A percentile compares a stretch with the other conserved stretches of the same genome.
phyloP scores from a whole-genome alignment of 306 rosid species.

The Pterocarpus santalinus region DNA sequence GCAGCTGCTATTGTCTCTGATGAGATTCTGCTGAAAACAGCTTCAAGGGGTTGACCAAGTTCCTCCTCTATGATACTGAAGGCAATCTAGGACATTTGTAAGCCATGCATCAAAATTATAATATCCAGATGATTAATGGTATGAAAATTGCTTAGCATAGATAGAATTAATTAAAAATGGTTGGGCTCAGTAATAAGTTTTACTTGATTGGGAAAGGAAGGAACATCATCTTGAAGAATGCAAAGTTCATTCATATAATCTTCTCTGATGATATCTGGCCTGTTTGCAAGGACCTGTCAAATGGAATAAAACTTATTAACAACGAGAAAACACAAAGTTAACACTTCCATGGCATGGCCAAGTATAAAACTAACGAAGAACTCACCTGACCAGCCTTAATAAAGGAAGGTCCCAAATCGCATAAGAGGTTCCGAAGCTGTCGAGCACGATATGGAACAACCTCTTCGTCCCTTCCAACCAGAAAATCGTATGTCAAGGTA shows the following conservation, averaged over 20 bases:
- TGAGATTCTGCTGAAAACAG: constrained; percentile 88
- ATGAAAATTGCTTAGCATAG: constrained; percentile 8
- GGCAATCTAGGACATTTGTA: constrained; percentile 71
- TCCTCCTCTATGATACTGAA: constrained; percentile 93
- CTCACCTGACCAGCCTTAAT: constrained; percentile 95
- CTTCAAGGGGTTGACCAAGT: constrained; percentile 93
- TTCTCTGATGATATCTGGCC: constrained; percentile 99
- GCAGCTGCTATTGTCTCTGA: constrained; percentile 97
- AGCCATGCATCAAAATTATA: constrained; percentile 39
- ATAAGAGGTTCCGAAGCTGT: constrained; percentile 93
- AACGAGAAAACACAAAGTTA: constrained; percentile 34
- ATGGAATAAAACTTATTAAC: constrained; percentile 44
- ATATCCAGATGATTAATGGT: constrained; percentile 19
- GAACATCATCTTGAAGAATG: constrained; percentile 99
- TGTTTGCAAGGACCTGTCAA: constrained; percentile 94
- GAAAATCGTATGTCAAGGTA: constrained; percentile 77
- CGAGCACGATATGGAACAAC: constrained; percentile 97
- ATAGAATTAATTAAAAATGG: constrained; percentile 26
- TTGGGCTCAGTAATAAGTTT: constrained; percentile 31
- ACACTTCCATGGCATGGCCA: not conserved
- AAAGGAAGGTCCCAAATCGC: constrained; percentile 95
- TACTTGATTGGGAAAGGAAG: constrained; percentile 95
- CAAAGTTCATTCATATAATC: constrained; percentile 99
- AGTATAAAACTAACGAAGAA: constrained; percentile 37
- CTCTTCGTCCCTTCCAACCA: constrained; percentile 98